Base-by-base conservation (phyloP, 1,284 basidiomycete species). In the Ustilago crameri region DNA sequence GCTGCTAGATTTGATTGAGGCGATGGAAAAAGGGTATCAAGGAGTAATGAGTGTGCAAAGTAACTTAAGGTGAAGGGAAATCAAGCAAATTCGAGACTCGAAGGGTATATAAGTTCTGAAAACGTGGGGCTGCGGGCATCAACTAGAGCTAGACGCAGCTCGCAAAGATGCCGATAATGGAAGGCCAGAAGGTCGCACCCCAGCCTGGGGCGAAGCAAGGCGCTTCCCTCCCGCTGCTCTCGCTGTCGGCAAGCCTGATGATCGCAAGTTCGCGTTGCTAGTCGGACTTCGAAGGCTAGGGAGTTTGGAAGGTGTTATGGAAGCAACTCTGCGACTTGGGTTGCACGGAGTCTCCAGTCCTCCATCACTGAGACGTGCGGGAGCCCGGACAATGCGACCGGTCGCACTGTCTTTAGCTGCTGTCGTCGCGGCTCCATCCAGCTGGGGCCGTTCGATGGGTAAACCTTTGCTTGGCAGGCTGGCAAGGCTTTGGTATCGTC, bases 301-400 rank as follows among this genome's bases (percentile, higher is more conserved):
- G 47, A 68, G 51, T 51, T 62, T 68, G n/a, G 65, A 68, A 5
- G 58, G 50, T n/a, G 64, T 49, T n/a, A 53, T 43, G 27, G 7
- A 5, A 30, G 30, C 48, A 2, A 60, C 45, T 24, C 52, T 42
- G 14, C 56, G 47, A 18, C 57, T 43, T 4, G 51, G 27, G n/a
- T 59, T 65, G 5, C 51, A 41, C 1, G 62, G 55, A 9, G 51
- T 59, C 14, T 43, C 40, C 9, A 15, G 32, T 7, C 24, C 26
- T 2, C 56, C 52, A 12, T 55, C 63, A 30, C 63, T 55, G 30
- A 51, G 27, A 9, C 51, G 37, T 15, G 48, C 38, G 17, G 41
- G 27, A 3, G n/a, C 26, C 35, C n/a, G 15, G 9, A 18, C 18
- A 8, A 3, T 32, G 14, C 30, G 24, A 26, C 14, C n/a, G 3